These are phyloP conservation scores for Silene latifolia DNA, from an alignment of 148 eudicot genomes.

Conservation along the genomic window DNA sequence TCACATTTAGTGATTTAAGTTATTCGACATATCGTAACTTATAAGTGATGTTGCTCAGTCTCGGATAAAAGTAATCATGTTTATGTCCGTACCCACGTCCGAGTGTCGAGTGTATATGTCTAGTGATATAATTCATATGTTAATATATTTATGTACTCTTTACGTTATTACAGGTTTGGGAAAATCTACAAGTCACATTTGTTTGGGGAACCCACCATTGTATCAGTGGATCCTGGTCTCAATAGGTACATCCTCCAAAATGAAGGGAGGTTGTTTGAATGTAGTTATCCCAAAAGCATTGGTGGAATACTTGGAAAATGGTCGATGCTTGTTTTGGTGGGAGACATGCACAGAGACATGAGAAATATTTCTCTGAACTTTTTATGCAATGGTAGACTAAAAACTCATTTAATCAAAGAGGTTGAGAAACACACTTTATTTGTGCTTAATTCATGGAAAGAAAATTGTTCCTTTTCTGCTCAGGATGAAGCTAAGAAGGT, in stretches of 20 bases:
- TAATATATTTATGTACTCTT: not conserved
- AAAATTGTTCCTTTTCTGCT: slow-evolving; percentile 69
- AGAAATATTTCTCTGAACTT: slow-evolving; percentile 85
- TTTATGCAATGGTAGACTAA: slow-evolving; percentile 79
- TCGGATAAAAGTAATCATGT: not conserved
- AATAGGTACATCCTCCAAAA: slow-evolving; percentile 78
- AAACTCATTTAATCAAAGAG: slow-evolving; percentile 64
- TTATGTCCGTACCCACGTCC: not conserved
- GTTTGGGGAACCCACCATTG: slow-evolving; percentile 90
- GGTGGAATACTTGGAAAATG: slow-evolving; percentile 98
- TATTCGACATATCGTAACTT: too few species aligned
- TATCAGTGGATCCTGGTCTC: slow-evolving; percentile 83
- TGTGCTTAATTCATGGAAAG: slow-evolving; percentile 65
- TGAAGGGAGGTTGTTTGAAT: slow-evolving; percentile 86
- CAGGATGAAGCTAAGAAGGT: slow-evolving; percentile 98
- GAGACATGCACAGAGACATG: slow-evolving; percentile 96
- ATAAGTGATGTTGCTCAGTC: too few species aligned
- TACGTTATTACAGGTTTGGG: slow-evolving; percentile 58
- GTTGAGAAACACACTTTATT: slow-evolving; percentile 72
- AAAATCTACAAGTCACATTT: slow-evolving; percentile 90
- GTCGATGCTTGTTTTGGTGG: slow-evolving; percentile 94
- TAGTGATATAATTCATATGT: too few species aligned
- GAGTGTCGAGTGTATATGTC: not conserved
- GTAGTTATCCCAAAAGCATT: slow-evolving; percentile 91
- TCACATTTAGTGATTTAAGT: not conserved